Evolutionary conservation across 2,329 filamentous ascomycete genomes (phyloP).

Genomic region (Dactylellina drechsleri): DNA sequence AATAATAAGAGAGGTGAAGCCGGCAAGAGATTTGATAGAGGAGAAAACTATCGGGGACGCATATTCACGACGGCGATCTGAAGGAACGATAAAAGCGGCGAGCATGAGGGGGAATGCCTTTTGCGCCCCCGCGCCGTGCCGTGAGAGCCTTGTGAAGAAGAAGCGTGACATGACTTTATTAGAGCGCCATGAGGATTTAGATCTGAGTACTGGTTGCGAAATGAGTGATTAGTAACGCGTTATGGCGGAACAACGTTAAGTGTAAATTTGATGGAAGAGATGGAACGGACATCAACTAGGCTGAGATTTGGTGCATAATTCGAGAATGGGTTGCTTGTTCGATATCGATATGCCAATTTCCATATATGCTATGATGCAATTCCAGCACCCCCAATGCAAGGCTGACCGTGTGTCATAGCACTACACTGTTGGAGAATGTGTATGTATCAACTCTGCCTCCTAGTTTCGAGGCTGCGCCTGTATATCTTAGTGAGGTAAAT

Average conservation of each 20-base stretch:
- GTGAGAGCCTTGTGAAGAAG: conserved; percentile 17
- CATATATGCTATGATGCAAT: too few relatives aligned
- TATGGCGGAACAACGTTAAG: neutral
- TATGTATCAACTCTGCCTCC: too few relatives aligned
- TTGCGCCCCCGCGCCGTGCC: conserved; percentile 13
- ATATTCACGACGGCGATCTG: conserved; percentile 39
- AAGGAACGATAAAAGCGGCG: conserved; percentile 35
- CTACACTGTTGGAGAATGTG: too few relatives aligned
- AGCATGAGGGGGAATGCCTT: conserved; percentile 29
- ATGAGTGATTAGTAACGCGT: neutral
- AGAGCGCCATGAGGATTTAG: conserved; percentile 1
- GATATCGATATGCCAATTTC: too few relatives aligned
- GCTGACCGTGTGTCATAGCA: too few relatives aligned
- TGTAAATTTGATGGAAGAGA: too few relatives aligned
- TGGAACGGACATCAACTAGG: too few relatives aligned
- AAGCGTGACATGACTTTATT: conserved; percentile 28
- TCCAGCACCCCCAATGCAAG: too few relatives aligned
- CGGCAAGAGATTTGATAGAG: conserved; percentile 32
- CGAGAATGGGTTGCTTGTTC: too few relatives aligned
- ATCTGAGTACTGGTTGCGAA: neutral
- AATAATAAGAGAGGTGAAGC: conserved; percentile 25
- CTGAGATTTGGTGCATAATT: too few relatives aligned
- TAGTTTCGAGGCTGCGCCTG: too few relatives aligned
- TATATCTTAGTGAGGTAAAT: too few relatives aligned
- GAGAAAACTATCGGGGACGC: conserved; percentile 39